Percentiles rank a stretch among this genome's conserved stretches.
Conservation (phyloP, 768 basidiomycete genomes). For the Solioccasus polychromus region DNA sequence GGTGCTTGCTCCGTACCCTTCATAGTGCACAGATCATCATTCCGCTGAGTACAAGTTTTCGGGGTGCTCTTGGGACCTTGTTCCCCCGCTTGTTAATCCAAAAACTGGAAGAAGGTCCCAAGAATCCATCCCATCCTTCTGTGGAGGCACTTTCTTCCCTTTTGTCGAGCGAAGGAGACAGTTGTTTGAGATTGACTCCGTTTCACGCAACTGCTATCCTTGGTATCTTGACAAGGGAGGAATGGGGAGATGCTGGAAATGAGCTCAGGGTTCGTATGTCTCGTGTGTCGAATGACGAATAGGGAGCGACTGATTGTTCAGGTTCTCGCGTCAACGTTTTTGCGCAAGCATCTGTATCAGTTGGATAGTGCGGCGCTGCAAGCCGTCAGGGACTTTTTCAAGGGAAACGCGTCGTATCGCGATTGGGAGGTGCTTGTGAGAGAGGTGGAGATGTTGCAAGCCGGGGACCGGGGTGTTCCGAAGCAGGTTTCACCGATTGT, state of each 20-base stretch:
- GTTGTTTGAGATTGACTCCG: constrained; percentile 31
- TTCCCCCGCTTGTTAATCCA: constrained; percentile 27
- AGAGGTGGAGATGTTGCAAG: constrained; percentile 12
- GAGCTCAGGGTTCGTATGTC: constrained; percentile 31
- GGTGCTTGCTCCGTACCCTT: constrained; percentile 41
- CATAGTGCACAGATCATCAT: constrained; percentile 27
- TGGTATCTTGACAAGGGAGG: constrained; percentile 37
- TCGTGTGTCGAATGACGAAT: background rate
- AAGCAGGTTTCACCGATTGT: background rate
- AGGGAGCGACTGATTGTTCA: constrained; percentile 9
- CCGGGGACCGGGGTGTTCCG: background rate
- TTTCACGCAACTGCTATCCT: constrained; percentile 33
- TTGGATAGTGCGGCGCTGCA: constrained; percentile 26
- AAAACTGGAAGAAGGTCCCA: constrained; percentile 44
- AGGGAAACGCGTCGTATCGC: constrained; percentile 15
- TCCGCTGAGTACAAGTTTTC: constrained; percentile 22
- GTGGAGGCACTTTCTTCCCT: constrained; percentile 17
- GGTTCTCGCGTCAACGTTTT: constrained; percentile 27
- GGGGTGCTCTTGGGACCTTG: constrained; percentile 32
- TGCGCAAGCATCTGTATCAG: constrained; percentile 30
- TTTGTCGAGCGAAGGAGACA: constrained; percentile 25
- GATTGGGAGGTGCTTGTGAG: constrained; percentile 13
- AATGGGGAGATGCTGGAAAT: constrained; percentile 34
- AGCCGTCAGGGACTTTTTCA: constrained; percentile 18
- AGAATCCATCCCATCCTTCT: constrained; percentile 16